Conservation (phyloP, 352 stramenopile genomes). For the Globisporangium emineosum region DNA sequence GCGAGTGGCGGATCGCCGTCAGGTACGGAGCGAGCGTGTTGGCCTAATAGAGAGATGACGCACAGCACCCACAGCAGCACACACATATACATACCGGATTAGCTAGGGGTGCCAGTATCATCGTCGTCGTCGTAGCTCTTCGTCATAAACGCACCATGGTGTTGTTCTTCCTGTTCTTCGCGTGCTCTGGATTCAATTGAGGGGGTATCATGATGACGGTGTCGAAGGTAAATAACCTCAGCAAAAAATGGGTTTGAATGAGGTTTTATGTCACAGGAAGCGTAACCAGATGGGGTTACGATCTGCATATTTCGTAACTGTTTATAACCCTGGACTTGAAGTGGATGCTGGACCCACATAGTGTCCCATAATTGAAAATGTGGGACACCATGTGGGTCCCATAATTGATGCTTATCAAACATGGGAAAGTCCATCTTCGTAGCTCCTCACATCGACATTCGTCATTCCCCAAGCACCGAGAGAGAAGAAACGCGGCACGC, state of each 20-base stretch:
- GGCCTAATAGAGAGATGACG: slow-evolving; percentile 30
- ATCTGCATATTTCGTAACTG: neutral
- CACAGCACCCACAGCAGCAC: neutral
- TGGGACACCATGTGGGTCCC: neutral
- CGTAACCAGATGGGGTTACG: neutral
- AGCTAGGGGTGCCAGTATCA: neutral
- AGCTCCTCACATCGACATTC: too few relatives aligned
- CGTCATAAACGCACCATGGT: slow-evolving; percentile 1
- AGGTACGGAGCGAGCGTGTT: slow-evolving; percentile 92
- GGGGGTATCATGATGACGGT: neutral
- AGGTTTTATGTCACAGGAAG: neutral
- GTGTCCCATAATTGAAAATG: neutral
- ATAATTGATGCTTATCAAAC: neutral
- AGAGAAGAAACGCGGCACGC: neutral
- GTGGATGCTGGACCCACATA: neutral
- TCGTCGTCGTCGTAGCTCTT: neutral
- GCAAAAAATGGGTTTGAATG: neutral
- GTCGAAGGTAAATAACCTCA: neutral
- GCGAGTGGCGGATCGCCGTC: slow-evolving; percentile 88
- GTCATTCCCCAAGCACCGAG: neutral
- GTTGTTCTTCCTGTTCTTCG: neutral
- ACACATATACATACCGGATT: neutral
- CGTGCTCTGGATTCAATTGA: neutral
- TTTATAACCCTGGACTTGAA: neutral
- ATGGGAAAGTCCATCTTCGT: neutral